Base-by-base conservation (phyloP, 2,329 filamentous ascomycete genomes). In the Endoconidiophora laricicola region DNA sequence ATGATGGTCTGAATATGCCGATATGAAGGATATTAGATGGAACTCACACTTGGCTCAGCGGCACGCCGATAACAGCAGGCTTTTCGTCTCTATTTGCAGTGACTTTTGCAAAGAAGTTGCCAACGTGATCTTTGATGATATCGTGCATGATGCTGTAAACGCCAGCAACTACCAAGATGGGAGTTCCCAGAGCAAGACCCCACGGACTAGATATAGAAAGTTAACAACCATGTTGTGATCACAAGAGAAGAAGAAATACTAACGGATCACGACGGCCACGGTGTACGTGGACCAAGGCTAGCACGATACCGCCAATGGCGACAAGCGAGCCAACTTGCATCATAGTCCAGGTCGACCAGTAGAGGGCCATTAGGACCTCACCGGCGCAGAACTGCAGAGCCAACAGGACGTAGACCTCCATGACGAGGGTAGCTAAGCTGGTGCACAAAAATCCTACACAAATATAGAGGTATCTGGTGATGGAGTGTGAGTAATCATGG, bases 281-380 rank as follows among this genome's bases (percentile, higher is more conserved):
- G 6, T 76, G 57, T 2, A 69, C 65, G 54, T 77, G 71, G 36
- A 67, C 65, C 23, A 76, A 61, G 37, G 73, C 68, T 2, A 78
- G 62, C 42, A 74, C 69, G 54, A 78, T 72, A 24, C 75, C 75
- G 10, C 70, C 59, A 57, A 78, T 75, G 52, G 75, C 75, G 36
- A 78, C 76, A 53, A 75, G 62, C 1, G 72, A 72, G 4, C 74
- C 75, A 2, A 78, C 62, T 56, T 78, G 74, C 4, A 76, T 63
- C 66, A 76, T 73, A 20, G 72, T 74, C 72, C 74, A 78, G 2
- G 74, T 76, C 0, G 74, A 71, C 74, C 74, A 78, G 60, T 76
- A 78, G 0, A 78, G 62, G 1, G 69, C 68, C 62, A 77, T 76
- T 50, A 78, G 66, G 55, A 77, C 71, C 56, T 79, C 75, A 7